These are phyloP conservation scores for Hericium erinaceus DNA, from an alignment of 768 basidiomycete genomes.

Conservation along the genomic window DNA sequence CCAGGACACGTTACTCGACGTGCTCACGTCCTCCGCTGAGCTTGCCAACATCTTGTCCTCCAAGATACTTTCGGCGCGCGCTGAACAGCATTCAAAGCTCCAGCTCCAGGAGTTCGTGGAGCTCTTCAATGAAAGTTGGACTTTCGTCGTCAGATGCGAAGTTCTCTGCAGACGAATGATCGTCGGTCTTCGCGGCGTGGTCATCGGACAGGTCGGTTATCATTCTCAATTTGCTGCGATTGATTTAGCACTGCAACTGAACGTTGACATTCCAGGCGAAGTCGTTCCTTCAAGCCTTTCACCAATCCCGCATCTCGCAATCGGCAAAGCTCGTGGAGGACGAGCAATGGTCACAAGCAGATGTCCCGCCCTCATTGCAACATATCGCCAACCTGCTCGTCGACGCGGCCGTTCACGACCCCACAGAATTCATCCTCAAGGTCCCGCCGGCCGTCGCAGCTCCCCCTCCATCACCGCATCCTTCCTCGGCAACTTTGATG, in stretches of 20 bases:
- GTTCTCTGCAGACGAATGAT: constrained; percentile 85
- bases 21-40: constrained; percentile 73
- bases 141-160: constrained; percentile 84
- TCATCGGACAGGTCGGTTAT: constrained; percentile 62
- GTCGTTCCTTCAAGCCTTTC: constrained; percentile 78
- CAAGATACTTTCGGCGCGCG: constrained; percentile 65
- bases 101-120: constrained; percentile 65
- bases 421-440: constrained; percentile 52
- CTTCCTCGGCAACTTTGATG: constrained; percentile 13
- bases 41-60: constrained; percentile 77
- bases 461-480: constrained; percentile 17
- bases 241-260: not conserved
- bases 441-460: constrained; percentile 16
- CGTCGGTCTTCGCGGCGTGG: constrained; percentile 78
- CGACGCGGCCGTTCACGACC: constrained; percentile 75
- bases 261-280: constrained; percentile 51
- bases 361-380: constrained; percentile 62
- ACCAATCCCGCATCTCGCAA: constrained; percentile 66
- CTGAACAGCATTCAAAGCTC: constrained; percentile 72
- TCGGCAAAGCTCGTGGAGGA: constrained; percentile 92
- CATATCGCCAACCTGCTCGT: constrained; percentile 64
- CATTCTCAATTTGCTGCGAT: too few relatives aligned
- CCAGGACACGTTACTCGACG: constrained; percentile 64
- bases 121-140: constrained; percentile 82
- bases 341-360: constrained; percentile 84